Evolutionary conservation across 1,139 yeast genomes (phyloP).

Genomic region (Trichomonascaceae sp.): DNA sequence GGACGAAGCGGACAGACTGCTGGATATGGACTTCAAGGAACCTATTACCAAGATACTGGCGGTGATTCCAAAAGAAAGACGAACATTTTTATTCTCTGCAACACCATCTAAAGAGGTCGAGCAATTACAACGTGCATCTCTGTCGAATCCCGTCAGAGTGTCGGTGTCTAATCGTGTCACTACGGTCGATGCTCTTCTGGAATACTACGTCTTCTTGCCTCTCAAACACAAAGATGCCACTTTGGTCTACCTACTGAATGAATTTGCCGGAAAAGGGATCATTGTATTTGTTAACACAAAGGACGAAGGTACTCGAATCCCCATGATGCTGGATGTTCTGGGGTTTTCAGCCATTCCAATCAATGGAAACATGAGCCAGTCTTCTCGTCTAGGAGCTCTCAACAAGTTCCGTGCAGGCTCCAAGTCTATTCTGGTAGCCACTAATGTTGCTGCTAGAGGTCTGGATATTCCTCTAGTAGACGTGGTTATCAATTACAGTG

Average conservation of each 20-base stretch:
- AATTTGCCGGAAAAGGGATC: conserved; percentile 76
- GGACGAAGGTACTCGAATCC: conserved; percentile 89
- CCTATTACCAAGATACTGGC: conserved; percentile 81
- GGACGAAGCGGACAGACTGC: conserved; percentile 92
- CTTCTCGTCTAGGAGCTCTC: conserved; percentile 87
- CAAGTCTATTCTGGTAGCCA: conserved; percentile 79
- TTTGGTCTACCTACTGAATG: conserved; percentile 74
- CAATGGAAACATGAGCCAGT: conserved; percentile 89
- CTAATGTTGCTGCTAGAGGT: conserved; percentile 98
- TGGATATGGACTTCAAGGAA: conserved; percentile 97
- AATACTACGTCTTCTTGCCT: conserved; percentile 85
- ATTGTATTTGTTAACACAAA: conserved; percentile 92
- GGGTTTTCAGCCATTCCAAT: conserved; percentile 90
- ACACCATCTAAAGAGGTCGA: conserved; percentile 96
- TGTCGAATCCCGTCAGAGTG: conserved; percentile 82
- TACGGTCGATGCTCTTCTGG: conserved; percentile 88
- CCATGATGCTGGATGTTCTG: conserved; percentile 69
- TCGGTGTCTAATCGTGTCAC: conserved; percentile 85
- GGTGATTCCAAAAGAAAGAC: conserved; percentile 78
- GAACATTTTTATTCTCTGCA: conserved; percentile 87
- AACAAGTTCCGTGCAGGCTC: conserved; percentile 87
- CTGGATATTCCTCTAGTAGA: conserved; percentile 95
- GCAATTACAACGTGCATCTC: conserved; percentile 87
- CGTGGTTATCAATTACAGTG: conserved; percentile 85
- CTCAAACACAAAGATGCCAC: conserved; percentile 90